Base-by-base conservation (phyloP, 2,329 filamentous ascomycete genomes). In the Dichotomopilus funicola region DNA sequence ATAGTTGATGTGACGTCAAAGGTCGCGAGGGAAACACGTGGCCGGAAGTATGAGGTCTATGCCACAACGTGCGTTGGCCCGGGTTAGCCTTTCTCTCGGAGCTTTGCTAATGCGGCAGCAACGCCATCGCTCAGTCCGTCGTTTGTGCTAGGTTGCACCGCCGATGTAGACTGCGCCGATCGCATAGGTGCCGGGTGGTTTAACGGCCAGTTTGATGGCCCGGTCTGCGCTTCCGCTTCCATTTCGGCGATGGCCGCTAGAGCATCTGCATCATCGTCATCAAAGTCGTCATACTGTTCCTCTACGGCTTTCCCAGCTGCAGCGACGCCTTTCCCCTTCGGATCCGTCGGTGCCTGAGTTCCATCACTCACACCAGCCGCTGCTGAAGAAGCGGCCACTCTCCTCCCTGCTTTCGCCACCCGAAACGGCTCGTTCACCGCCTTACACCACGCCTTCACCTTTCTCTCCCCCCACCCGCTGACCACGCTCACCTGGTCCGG, bases 401-500 rank as follows among this genome's bases (percentile, higher is more conserved):
- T 65, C 66, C 75, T 88, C n/a, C 79, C 81, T 1, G 88, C 81
- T 65, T 86, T 87, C 64, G 85, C 83, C 5, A 87, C 83, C 56
- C 89, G 76, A 64, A 97, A 96, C 0, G 90, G 89, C 71, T 95
- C 91, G 57, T 89, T 82, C 1, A 96, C 87, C 8, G 88, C 87
- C 55, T 77, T 80, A 62, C 81, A 86, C 92, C 92, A 97, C 56
- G 84, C 82, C 70, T 88, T 87, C 27, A 96, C 90, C 72, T 99
- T 99, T 74, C 89, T 91, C 71, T 95, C 89, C 37, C 94, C 94
- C 91, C 91, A 99, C 1, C 94, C 94, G 35, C 86, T 81, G n/a
- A 99, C 83, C 59, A 89, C 75, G 11, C 85, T 83, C 38, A 99
- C 80, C 70, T 95, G 88, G 68, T 97, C 94, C 0, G 89, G 83